phyloP scores from a whole-genome alignment of 176 grass and related monocot genomes.

The Avena sativa region DNA sequence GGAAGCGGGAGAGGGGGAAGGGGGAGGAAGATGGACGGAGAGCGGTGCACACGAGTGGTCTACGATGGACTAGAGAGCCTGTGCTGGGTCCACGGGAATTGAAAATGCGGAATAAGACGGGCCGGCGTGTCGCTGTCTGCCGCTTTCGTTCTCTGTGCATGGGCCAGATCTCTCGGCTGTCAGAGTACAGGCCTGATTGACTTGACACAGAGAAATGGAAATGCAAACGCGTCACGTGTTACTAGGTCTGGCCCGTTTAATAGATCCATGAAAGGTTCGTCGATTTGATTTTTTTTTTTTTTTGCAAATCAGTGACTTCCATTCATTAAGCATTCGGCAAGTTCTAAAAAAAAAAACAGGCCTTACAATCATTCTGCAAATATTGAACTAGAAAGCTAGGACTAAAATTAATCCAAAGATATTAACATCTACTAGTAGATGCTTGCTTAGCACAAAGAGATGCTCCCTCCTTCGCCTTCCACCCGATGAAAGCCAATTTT shows the following conservation, averaged over 20 bases:
- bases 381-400: too few species aligned
- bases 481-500: too few species aligned
- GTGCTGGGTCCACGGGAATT: constrained; percentile 28
- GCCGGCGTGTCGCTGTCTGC: not conserved
- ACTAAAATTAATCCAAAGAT: too few species aligned
- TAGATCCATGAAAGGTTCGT: not conserved
- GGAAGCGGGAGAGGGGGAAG: not conserved
- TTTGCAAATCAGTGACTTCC: too few species aligned
- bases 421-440: too few species aligned
- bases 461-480: too few species aligned
- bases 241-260: not conserved
- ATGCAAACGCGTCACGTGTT: not conserved
- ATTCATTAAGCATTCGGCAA: too few species aligned
- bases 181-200: not conserved
- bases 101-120: not conserved
- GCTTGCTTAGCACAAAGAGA: too few species aligned
- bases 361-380: too few species aligned
- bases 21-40: not conserved
- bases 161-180: not conserved
- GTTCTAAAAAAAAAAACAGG: too few species aligned
- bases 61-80: not conserved
- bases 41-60: constrained; percentile 44
- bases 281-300: too few species aligned
- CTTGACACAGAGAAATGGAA: too few species aligned
- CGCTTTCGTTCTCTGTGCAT: not conserved